A percentile compares a stretch with the other conserved stretches of the same genome.
phyloP scores from a whole-genome alignment of 306 rosid species.

The Luffa aegyptiaca region DNA sequence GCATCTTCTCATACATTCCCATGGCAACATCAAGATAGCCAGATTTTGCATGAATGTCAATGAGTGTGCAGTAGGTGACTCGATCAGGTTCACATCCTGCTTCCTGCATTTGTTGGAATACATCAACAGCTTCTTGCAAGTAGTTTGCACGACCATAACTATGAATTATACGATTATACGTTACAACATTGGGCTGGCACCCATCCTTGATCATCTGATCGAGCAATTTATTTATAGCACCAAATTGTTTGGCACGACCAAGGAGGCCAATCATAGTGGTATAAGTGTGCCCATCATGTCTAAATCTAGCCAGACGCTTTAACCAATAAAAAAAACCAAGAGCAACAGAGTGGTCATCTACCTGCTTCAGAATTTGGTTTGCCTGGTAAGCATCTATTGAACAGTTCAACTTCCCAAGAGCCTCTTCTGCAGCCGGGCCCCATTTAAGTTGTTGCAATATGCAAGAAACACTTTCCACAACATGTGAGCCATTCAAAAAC shows the following conservation, averaged over 20 bases:
- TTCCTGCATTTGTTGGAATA: constrained; percentile 75
- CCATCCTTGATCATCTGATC: constrained; percentile 86
- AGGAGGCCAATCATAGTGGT: constrained; percentile 95
- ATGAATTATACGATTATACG: constrained; percentile 84
- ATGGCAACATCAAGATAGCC: constrained; percentile 84
- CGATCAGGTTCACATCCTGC: constrained; percentile 79
- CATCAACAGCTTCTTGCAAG: constrained; percentile 63
- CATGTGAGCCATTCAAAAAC: constrained; percentile 27
- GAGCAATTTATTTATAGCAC: constrained; percentile 51
- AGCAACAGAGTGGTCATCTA: constrained; percentile 69
- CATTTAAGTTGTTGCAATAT: constrained; percentile 50
- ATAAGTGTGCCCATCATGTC: constrained; percentile 83
- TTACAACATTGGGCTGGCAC: constrained; percentile 83
- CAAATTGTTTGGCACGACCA: constrained; percentile 84
- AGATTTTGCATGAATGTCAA: constrained; percentile 93
- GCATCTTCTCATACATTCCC: constrained; percentile 78
- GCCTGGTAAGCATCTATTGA: constrained; percentile 75
- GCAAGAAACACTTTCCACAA: constrained; percentile 48
- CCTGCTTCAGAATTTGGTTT: constrained; percentile 77
- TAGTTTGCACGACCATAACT: constrained; percentile 92
- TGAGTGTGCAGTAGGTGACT: constrained; percentile 88
- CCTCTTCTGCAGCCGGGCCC: constrained; percentile 67
- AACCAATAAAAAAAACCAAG: constrained; percentile 75
- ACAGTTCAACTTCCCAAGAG: constrained; percentile 48
- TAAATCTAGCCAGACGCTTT: constrained; percentile 55